Percentiles rank a stretch among this genome's conserved stretches.
These are phyloP conservation scores for Sphaerobolus stellatus DNA, from an alignment of 1,284 basidiomycete genomes.

Conservation along the genomic window DNA sequence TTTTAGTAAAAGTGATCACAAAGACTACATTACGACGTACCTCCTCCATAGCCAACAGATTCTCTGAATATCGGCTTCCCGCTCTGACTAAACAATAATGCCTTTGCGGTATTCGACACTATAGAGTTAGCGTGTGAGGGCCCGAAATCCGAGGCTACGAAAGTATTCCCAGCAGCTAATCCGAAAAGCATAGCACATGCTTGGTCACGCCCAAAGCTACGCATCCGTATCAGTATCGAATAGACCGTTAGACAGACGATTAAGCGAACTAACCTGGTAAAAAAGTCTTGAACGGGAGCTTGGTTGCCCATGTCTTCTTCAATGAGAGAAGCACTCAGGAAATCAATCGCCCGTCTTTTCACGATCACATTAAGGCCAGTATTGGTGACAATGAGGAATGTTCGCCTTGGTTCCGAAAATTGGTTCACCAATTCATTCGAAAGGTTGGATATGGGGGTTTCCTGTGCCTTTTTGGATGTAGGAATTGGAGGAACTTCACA, in stretches of 20 bases:
- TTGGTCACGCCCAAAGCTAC: slow-evolving; percentile 83
- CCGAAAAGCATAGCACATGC: slow-evolving; percentile 91
- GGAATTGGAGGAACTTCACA: slow-evolving; percentile 48
- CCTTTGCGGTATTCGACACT: slow-evolving; percentile 11
- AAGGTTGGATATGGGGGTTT: slow-evolving; percentile 47
- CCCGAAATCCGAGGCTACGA: slow-evolving; percentile 55
- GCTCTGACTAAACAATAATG: slow-evolving; percentile 14
- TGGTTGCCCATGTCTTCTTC: slow-evolving; percentile 21
- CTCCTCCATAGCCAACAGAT: slow-evolving; percentile 7
- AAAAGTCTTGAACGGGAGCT: slow-evolving; percentile 13
- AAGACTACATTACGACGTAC: background rate
- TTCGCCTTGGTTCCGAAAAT: slow-evolving; percentile 66
- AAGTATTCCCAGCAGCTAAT: slow-evolving; percentile 73
- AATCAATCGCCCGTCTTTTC: slow-evolving; percentile 85
- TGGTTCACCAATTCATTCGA: slow-evolving; percentile 83
- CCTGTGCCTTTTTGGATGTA: slow-evolving; percentile 36
- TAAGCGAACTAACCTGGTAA: slow-evolving; percentile 10
- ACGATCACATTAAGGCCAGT: slow-evolving; percentile 79
- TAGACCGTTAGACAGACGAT: background rate
- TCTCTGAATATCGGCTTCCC: slow-evolving; percentile 15
- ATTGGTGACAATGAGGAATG: slow-evolving; percentile 86
- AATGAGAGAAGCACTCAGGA: slow-evolving; percentile 50
- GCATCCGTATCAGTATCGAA: slow-evolving; percentile 7
- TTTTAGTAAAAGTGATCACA: slow-evolving; percentile 7
- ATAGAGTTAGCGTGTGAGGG: background rate